Base-by-base conservation (phyloP, 2,329 filamentous ascomycete genomes). In the Cladorrhinum sp. region DNA sequence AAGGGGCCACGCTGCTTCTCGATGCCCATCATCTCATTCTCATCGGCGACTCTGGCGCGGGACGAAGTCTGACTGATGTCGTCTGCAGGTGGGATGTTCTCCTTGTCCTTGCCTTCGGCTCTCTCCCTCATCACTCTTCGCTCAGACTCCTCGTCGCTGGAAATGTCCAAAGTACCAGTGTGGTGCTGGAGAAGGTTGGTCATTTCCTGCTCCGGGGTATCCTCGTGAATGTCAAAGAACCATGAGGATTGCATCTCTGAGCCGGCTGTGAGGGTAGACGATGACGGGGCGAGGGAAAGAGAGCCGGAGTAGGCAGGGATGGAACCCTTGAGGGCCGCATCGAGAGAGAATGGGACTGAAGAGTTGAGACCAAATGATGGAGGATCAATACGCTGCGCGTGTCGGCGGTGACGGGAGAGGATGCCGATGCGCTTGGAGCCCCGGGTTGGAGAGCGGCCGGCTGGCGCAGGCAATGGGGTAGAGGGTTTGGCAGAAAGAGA, bases 141-240 rank as follows among this genome's bases (percentile, higher is more conserved):
- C 69, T 84, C 81, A 26, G 77, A 83, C 74, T 93, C 90, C 73
- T 96, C 93, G 69, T 96, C 93, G 21, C 91, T 93, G 67, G 87
- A 92, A 70, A 98, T 92, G 72, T 98, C 94, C 2, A 98, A 83
- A 0, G 89, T 87, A 65, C 89, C 88, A 7, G 94, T 94, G 59
- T 89, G 89, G 78, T 97, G 94, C 75, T 97, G 91, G 77, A 98
- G 91, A 42, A 96, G 79, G 70, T 96, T 97, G 69, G 92, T 91
- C 75, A 95, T 90, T 72, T 96, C 89, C 72, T 97, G 90, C 72
- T 96, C 91, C 7, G 89, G 85, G 0, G 91, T 92, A 74, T 99
- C 94, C 72, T 96, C 91, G 72, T 97, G 88, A 70, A 99, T 98
- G 62, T 94, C 90, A 72, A 99, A 98, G 79, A 89, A 89, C 93